phyloP scores from a whole-genome alignment of 208 protist genomes.

The Trypanosoma rangeli region DNA sequence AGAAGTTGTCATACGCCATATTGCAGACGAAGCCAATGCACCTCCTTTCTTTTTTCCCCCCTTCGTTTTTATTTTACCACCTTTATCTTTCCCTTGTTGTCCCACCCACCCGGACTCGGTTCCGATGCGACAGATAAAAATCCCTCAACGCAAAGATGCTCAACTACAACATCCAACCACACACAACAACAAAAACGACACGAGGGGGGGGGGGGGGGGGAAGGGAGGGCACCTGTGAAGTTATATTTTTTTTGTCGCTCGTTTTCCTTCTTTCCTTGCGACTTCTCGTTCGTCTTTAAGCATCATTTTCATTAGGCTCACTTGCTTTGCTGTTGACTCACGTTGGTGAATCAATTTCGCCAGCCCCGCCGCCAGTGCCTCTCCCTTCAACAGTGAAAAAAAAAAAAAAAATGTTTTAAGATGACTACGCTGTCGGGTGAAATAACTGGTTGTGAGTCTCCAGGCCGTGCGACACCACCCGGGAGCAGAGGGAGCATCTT shows the following conservation, averaged over 20 bases:
- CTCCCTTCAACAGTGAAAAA: neutral
- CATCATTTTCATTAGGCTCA: neutral
- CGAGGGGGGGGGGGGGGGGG: neutral
- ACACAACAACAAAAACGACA: constrained; percentile 3
- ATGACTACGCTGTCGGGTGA: neutral
- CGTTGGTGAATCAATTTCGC: neutral
- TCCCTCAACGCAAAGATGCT: neutral
- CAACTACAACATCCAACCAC: neutral
- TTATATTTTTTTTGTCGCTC: neutral
- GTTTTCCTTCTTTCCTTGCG: neutral
- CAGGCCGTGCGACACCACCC: neutral
- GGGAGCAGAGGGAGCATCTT: neutral
- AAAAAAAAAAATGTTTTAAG: no score
- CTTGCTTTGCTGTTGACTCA: constrained; percentile 3
- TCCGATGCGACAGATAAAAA: neutral
- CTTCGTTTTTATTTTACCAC: constrained; percentile 2
- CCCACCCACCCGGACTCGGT: neutral
- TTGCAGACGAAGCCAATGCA: neutral
- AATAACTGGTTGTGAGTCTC: constrained; percentile 13
- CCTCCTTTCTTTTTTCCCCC: neutral
- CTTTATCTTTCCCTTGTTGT: neutral
- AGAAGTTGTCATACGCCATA: neutral
- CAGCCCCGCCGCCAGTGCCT: neutral
- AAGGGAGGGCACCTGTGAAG: constrained; percentile 7
- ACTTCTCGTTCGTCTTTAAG: neutral